These are phyloP conservation scores for Catharanthus roseus DNA, from an alignment of 257 asterid species.

Conservation along the genomic window DNA sequence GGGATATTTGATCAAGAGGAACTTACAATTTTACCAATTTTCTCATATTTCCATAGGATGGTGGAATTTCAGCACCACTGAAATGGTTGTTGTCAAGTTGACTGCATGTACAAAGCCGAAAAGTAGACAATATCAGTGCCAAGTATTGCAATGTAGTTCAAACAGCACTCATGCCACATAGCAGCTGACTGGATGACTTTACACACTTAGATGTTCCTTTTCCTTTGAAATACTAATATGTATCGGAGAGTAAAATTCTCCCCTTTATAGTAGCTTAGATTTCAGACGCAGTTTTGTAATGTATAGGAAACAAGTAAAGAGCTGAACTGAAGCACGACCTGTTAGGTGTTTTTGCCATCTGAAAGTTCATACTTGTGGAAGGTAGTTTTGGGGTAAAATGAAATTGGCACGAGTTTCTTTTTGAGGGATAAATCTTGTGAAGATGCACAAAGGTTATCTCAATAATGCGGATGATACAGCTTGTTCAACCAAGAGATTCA, in stretches of 20 bases:
- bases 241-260: neutral
- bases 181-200: neutral
- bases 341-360: neutral
- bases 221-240: neutral
- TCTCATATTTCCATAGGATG: constrained; percentile 33
- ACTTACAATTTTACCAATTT: constrained; percentile 36
- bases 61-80: constrained; percentile 37
- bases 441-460: neutral
- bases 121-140: constrained; percentile 1
- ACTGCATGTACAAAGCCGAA: constrained; percentile 23
- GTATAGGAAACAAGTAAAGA: neutral
- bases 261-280: neutral
- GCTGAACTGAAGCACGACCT: no score
- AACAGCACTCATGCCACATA: neutral
- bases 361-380: neutral
- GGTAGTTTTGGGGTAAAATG: neutral
- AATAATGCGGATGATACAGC: neutral
- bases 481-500: neutral
- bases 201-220: neutral
- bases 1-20: constrained; percentile 9
- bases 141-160: neutral
- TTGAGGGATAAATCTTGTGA: neutral
- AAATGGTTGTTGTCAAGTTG: constrained; percentile 49
- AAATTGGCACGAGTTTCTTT: neutral
- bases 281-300: neutral